phyloP scores from a whole-genome alignment of 2,329 filamentous ascomycete species.

The Clarireedia paspali region DNA sequence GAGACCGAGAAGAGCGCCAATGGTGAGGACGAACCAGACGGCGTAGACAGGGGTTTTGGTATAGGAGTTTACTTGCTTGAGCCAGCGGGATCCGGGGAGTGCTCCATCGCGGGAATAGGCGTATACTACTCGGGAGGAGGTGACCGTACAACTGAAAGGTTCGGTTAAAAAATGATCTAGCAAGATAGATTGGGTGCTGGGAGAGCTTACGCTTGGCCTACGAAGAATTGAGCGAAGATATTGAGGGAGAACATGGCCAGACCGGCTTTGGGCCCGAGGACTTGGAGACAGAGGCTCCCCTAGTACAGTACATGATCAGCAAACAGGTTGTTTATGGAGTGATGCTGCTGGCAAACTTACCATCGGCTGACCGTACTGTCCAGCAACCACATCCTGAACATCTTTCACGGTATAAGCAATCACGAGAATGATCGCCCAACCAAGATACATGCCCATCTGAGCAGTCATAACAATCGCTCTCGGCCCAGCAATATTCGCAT shows the following conservation, averaged over 20 bases:
- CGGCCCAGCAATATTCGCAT: constrained; percentile 57
- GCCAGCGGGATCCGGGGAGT: constrained; percentile 52
- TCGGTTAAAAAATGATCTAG: no score
- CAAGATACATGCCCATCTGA: constrained; percentile 48
- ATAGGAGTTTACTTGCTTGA: constrained; percentile 50
- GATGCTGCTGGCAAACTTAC: constrained; percentile 30
- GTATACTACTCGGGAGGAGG: constrained; percentile 60
- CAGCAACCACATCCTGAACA: constrained; percentile 49
- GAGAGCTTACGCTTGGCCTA: constrained; percentile 53
- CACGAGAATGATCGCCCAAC: constrained; percentile 54
- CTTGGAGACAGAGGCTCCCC: constrained; percentile 53
- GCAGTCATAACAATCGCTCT: constrained; percentile 59
- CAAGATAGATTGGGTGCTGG: accelerated
- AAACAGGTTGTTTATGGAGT: not conserved
- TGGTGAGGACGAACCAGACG: constrained; percentile 55
- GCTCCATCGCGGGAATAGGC: constrained; percentile 67
- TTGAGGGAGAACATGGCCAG: constrained; percentile 57
- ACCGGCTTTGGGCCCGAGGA: constrained; percentile 51
- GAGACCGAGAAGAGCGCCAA: constrained; percentile 53
- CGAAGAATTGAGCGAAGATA: constrained; percentile 61
- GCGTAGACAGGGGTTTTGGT: constrained; percentile 64
- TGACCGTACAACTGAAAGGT: constrained; percentile 31
- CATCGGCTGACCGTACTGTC: constrained; percentile 61
- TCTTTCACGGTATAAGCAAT: constrained; percentile 65
- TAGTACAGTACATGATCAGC: constrained; percentile 20